phyloP scores from a whole-genome alignment of 805 yeast genomes.

The Metschnikowia koreensis region DNA sequence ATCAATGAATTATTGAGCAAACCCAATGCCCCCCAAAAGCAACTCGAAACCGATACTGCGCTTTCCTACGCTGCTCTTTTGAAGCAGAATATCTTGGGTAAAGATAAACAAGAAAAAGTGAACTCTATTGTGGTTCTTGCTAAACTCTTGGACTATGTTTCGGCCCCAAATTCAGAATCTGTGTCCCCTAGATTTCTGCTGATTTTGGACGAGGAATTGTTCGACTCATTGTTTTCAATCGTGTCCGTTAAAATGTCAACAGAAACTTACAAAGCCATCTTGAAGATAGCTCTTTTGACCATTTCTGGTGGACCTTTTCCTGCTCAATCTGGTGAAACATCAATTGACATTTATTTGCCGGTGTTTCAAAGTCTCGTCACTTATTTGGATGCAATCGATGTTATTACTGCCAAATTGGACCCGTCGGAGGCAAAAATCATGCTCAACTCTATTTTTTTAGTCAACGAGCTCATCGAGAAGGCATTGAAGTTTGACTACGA shows the following conservation, averaged over 20 bases:
- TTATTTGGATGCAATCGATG: slow-evolving; percentile 41
- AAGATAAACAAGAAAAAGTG: slow-evolving; percentile 49
- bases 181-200: slow-evolving; percentile 31
- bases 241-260: slow-evolving; percentile 42
- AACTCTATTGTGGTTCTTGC: slow-evolving; percentile 55
- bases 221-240: slow-evolving; percentile 40
- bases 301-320: slow-evolving; percentile 45
- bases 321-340: slow-evolving; percentile 28
- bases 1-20: slow-evolving; percentile 43
- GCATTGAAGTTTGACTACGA: slow-evolving; percentile 42
- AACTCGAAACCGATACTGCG: slow-evolving; percentile 34
- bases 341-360: slow-evolving; percentile 35
- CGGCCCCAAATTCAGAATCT: slow-evolving; percentile 37
- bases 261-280: slow-evolving; percentile 45
- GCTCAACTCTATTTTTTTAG: slow-evolving; percentile 43
- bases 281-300: slow-evolving; percentile 41
- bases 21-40: slow-evolving; percentile 27
- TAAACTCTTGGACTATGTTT: slow-evolving; percentile 45
- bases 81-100: slow-evolving; percentile 42
- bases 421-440: slow-evolving; percentile 45
- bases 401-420: slow-evolving; percentile 41
- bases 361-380: slow-evolving; percentile 38
- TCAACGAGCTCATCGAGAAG: slow-evolving; percentile 43
- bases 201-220: slow-evolving; percentile 41
- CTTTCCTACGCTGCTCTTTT: slow-evolving; percentile 36